Base-by-base conservation (phyloP, 495 filamentous ascomycete species). In the Entonaema liquescens region DNA sequence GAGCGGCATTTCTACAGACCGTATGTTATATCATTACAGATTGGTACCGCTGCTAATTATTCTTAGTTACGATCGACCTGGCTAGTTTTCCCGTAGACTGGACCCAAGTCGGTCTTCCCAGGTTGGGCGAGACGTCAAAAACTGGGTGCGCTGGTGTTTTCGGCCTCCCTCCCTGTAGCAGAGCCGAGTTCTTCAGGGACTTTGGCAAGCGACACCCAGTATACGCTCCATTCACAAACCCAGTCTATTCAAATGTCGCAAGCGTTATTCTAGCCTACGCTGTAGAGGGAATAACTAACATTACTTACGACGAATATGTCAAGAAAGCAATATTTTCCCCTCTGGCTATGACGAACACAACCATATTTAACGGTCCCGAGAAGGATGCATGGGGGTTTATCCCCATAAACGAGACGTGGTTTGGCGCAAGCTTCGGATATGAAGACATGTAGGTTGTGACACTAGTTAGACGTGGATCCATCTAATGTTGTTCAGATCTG, bases 181-280 rank as follows among this genome's bases (percentile, higher is more conserved):
- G 65, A 11, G 67, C 77, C 0, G 72, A 79, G n/a, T 81, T 79
- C 57, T 80, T 81, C 55, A 56, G 74, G 35, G 74, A 74, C 25
- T 79, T 82, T 33, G 76, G 73, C 0, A 65, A 76, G 59, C 75
- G 77, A 1, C 74, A 81, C 7, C 80, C 80, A 0, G 77, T 79
- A 8, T 79, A 80, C 26, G 71, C 72, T 6, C 72, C 81, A 0
- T 79, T 74, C 31, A 78, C 76, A 6, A 77, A 74, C 33, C 77
- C 82, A 3, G 77, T 80, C 8, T 83, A 83, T 59, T 82, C 78
- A 9, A 83, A 83, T 57, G 71, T 77, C 7, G 82, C 75, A 5
- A 80, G 79, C 42, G 67, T 76, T 40, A 77, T 83, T 26, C 72
- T 84, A 7, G 74, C 73, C 9, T 78, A 79, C 29, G 81, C 77